Base-by-base conservation (phyloP, 2,329 filamentous ascomycete genomes). In the Cladosporium phlei region DNA sequence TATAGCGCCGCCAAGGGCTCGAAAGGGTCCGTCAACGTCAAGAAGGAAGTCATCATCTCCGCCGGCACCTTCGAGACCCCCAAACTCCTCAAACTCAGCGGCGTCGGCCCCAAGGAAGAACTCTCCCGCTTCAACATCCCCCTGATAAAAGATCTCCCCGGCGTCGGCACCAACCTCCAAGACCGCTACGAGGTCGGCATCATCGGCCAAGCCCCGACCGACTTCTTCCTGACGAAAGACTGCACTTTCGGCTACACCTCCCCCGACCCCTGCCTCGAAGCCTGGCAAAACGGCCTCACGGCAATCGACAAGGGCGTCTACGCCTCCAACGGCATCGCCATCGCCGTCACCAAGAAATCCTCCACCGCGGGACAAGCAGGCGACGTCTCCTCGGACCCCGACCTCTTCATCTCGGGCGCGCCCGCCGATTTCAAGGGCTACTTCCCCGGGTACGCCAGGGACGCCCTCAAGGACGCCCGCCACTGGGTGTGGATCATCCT, bases 151-250 rank as follows among this genome's bases (percentile, higher is more conserved):
- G 74, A 82, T 55, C 70, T 81, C 28, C 74, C 77, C 10, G 78
- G 77, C 40, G 78, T 82, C 9, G 79, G 79, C 47, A 74, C 78
- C 65, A 82, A 82, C 61, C 69, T 82, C 22, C 69, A 77, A 54
- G 79, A 82, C 57, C 79, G 82, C 59, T 76, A 76, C 35, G 76
- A 75, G 50, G 69, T 80, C 20, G 69, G 71, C 1, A 67, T 75
- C 40, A 67, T 76, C 11, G 74, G 74, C 35, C 65, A 71, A 39
- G 58, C 65, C 4, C 54, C 59, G 3, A 60, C 56, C 7, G 63
- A 66, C 47, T 67, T 67, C 51, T 50, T 53, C 16, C 46, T 63
- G 25, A 60, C 69, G 34, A 68, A 70, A 58, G 59, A 64, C 54
- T 63, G 72, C 62, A 64, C 64, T 0, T 69, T 71, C 50, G 52